Base-by-base conservation (phyloP, 108 stramenopile genomes). In the Hondaea fermentalgiana region DNA sequence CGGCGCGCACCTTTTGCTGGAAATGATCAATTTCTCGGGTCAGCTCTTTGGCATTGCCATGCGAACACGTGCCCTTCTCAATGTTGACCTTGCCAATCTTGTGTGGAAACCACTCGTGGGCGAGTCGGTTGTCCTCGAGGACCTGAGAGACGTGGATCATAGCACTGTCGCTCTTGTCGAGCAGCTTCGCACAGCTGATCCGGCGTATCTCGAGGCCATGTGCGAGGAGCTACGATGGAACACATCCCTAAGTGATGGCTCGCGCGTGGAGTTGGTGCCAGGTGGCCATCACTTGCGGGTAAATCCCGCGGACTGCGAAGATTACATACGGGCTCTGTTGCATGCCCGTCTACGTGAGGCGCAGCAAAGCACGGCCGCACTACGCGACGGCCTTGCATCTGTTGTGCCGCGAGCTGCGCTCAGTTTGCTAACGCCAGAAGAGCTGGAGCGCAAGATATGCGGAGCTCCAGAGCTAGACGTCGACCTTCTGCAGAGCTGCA, bases 51-150 rank as follows among this genome's bases (percentile, higher is more conserved):
- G 93, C 57, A 87, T 93, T 45, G 93, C 90, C 5, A 42, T 89
- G 35, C 91, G 76, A 43, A 91, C 47, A 69, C 42, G 60, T 14
- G 88, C 92, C 55, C 90, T 90, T 51, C 60, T 93, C 23, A 91
- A 90, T 25, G 59, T 93, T 60, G 64, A 91, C 29, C 90, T 93
- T 19, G 90, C 93, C 8, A 87, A 76, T 35, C 88, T 91, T 47
- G 90, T 93, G 57, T 93, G 93, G 93, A 92, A 90, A 47, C 88
- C 90, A 17, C 49, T 93, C 49, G 92, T 93, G 28, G 91, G 92
- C 60, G 55, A 87, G 42, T 58, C 88, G 12, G 44, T 93, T 21
- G 58, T 58, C 25, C 57, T 87, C 16, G 89, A 72, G 23, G 93
- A 93, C 87, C 69, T 93, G 28, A 58, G 71, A 44, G 91, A 90